Evolutionary conservation across 2,329 filamentous ascomycete genomes (phyloP), one percentile per base, ranked within the genome.

Genomic region (Clarireedia monteithiana): DNA sequence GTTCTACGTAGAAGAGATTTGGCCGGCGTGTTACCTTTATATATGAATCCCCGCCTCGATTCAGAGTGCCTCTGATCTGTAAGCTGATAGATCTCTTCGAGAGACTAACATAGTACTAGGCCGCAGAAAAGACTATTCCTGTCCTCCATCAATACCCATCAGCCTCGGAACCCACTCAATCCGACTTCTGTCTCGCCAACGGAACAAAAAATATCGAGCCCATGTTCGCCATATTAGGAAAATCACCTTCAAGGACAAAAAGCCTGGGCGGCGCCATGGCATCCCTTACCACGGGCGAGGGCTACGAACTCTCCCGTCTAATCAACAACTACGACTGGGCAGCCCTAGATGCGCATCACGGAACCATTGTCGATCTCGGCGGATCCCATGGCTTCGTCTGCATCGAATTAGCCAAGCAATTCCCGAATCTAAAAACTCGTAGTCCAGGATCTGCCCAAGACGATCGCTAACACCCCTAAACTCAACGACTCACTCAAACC

Each of bases 381-480:
- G 82, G 82, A 2, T 79, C 77, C 17, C 77, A 79, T 52, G 82
- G 82, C 0, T 79, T 81, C 48, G 76, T 78, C n/a, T 76, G 73
- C 48, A 72, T 79, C n/a, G 78, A 76, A 3, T 69, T 85, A 45
- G 82, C 79, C 2, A 71, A 71, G 58, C 69, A 67, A 55, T 81
- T 76, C 68, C 72, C 72, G 48, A 72, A 76, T 40, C 73, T 82
- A 61, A 73, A 73, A 71, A 47, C 82, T 83, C 63, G 68, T 83
- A 14, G 80, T 82, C 24, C 78, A 82, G 63, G 80, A 82, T 60
- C 68, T 80, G 27, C 61, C 60, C 1, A 74, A 72, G 60, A 79
- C 75, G 15, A 67, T 81, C 14, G 70, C 72, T 6, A 75, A 71
- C 46, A 77, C 76, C 2, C 77, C 77, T 0, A 67, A 67, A 20